Percentiles rank a stretch among this genome's conserved stretches.
Evolutionary conservation across 1,284 basidiomycete species (phyloP).

Genomic region (Cerrena zonata): DNA sequence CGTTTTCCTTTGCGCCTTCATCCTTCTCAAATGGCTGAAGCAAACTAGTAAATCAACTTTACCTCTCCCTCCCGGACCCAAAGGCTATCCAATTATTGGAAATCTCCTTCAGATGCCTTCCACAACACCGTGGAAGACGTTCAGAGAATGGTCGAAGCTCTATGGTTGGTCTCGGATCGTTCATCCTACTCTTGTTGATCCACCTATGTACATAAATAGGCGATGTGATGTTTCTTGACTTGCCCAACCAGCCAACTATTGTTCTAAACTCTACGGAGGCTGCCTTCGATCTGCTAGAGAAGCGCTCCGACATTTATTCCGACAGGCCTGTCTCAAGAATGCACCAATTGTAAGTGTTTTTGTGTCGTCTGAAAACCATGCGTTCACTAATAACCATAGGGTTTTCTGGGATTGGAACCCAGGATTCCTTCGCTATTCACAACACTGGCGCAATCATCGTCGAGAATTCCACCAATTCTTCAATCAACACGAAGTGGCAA

Average conservation of each 20-base stretch:
- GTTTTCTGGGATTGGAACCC: conserved; percentile 26
- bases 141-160: background rate
- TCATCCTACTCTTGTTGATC: background rate
- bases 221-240: conserved; percentile 15
- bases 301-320: conserved; percentile 14
- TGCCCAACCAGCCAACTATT: conserved; percentile 10
- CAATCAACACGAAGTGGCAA: conserved; percentile 6
- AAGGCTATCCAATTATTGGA: conserved; percentile 12
- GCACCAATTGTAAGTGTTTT: conserved; percentile 8
- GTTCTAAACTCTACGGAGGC: conserved; percentile 10
- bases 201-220: background rate
- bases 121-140: conserved; percentile 10
- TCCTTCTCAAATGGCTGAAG: background rate
- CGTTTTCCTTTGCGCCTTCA: background rate
- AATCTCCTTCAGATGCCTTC: conserved; percentile 14
- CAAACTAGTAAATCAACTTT: background rate
- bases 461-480: conserved; percentile 20
- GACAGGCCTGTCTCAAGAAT: conserved; percentile 11
- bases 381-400: background rate
- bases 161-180: conserved; percentile 4
- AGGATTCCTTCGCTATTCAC: conserved; percentile 24
- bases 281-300: conserved; percentile 14
- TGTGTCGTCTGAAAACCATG: background rate
- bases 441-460: conserved; percentile 25
- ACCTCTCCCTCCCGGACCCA: conserved; percentile 14